Conservation (phyloP, 257 asterid species). For the Thymus mandschuricus region DNA sequence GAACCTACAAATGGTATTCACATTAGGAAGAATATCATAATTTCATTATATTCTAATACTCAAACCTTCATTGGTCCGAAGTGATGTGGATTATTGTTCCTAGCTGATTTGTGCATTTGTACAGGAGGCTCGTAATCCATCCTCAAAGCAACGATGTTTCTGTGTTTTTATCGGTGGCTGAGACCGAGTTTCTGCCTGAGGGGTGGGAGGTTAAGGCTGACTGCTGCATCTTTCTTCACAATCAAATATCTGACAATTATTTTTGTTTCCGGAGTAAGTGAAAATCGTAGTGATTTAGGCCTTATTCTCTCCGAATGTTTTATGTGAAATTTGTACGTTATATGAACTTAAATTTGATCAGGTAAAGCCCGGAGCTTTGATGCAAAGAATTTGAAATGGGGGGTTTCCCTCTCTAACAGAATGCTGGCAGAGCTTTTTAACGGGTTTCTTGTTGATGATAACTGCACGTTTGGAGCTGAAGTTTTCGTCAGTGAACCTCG, state of each 20-base stretch:
- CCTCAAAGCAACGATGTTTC: conserved; percentile 23
- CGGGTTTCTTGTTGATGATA: neutral
- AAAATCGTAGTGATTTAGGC: no score
- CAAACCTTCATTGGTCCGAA: no score
- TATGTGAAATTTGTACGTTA: no score
- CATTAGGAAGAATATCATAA: no score
- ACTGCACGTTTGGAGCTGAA: neutral
- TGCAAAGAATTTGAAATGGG: neutral
- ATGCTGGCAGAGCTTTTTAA: neutral
- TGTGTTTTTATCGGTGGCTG: conserved; percentile 6
- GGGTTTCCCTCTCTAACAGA: neutral
- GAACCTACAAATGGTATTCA: conserved; percentile 21
- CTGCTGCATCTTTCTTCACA: conserved; percentile 27
- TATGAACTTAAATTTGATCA: neutral
- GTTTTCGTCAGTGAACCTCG: neutral
- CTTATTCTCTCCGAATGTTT: no score
- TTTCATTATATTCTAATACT: no score
- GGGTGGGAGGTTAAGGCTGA: conserved; percentile 26
- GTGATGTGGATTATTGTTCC: no score
- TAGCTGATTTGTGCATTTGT: neutral
- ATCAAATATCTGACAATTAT: conserved; percentile 27
- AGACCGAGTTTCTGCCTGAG: conserved; percentile 2
- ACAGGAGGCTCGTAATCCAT: conserved; percentile 26
- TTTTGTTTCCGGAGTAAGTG: conserved; percentile 18
- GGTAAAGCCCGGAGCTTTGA: conserved; percentile 20